Conservation (phyloP, 306 rosid genomes). For the Neltuma alba region DNA sequence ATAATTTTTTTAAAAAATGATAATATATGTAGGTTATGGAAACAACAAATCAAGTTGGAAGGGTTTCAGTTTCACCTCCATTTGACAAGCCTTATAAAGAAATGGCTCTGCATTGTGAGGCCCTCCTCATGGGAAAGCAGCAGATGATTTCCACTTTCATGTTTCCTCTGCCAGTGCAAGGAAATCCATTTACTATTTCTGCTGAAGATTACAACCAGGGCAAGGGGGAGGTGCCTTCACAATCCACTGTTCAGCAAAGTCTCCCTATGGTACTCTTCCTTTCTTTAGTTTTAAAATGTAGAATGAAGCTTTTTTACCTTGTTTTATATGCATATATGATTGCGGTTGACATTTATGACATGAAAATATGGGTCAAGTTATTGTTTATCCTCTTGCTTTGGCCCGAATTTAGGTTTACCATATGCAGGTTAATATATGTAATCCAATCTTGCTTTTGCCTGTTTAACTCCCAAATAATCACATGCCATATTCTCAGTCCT, state of each 20-base stretch:
- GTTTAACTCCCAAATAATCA: background rate
- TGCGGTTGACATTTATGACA: background rate
- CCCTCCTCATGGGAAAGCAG: slow-evolving; percentile 75
- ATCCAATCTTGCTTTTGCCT: background rate
- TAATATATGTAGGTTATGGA: slow-evolving; percentile 58
- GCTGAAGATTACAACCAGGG: slow-evolving; percentile 36
- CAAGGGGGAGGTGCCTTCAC: slow-evolving; percentile 35
- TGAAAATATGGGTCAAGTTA: background rate
- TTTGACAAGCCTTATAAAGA: slow-evolving; percentile 74
- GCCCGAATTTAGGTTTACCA: background rate
- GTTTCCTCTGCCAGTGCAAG: slow-evolving; percentile 42
- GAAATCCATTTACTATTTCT: slow-evolving; percentile 42
- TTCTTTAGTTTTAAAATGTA: slow-evolving; percentile 4
- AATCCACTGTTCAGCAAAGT: slow-evolving; percentile 6
- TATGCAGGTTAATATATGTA: background rate
- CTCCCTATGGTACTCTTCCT: slow-evolving; percentile 53
- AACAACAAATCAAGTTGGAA: slow-evolving; percentile 67
- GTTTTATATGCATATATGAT: background rate
- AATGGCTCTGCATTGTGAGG: slow-evolving; percentile 86
- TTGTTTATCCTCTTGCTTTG: background rate
- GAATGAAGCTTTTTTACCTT: background rate
- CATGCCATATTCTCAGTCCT: background rate
- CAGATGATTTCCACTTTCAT: slow-evolving; percentile 66
- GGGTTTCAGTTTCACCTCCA: slow-evolving; percentile 64
- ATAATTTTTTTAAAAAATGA: background rate